Conservation (phyloP, 176 grass and related monocot species). For the Bonia amplexicaulis region DNA sequence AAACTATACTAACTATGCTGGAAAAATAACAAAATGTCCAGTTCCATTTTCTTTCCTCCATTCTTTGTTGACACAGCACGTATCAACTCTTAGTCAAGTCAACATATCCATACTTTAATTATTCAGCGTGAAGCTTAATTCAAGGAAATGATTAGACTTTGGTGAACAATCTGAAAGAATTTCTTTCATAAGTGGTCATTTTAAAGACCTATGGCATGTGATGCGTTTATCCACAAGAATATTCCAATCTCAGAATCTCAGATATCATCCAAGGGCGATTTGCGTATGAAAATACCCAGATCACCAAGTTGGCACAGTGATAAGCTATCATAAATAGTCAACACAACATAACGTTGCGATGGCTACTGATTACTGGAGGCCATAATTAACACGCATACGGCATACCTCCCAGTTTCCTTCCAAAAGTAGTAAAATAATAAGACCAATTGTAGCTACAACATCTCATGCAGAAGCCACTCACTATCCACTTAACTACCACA, state of each 20-base stretch:
- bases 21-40: neutral
- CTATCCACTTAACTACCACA: neutral
- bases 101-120: neutral
- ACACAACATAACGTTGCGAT: neutral
- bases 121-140: neutral
- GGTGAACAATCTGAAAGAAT: neutral
- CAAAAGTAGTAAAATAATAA: constrained; percentile 24
- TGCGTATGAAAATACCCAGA: constrained; percentile 17
- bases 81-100: constrained; percentile 4
- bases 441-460: neutral
- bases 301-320: constrained; percentile 3
- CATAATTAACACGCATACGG: neutral
- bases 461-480: constrained; percentile 16
- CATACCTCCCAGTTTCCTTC: neutral
- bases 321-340: constrained; percentile 17
- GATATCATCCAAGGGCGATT: constrained; percentile 2
- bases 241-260: constrained; percentile 31
- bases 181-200: neutral
- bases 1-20: neutral
- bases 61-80: neutral
- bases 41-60: neutral
- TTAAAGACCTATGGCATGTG: constrained; percentile 16
- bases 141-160: neutral
- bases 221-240: constrained; percentile 45
- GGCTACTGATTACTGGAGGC: neutral